Base-by-base conservation (phyloP, 2,329 filamentous ascomycete genomes). In the Hymenoscyphus fructigenus region DNA sequence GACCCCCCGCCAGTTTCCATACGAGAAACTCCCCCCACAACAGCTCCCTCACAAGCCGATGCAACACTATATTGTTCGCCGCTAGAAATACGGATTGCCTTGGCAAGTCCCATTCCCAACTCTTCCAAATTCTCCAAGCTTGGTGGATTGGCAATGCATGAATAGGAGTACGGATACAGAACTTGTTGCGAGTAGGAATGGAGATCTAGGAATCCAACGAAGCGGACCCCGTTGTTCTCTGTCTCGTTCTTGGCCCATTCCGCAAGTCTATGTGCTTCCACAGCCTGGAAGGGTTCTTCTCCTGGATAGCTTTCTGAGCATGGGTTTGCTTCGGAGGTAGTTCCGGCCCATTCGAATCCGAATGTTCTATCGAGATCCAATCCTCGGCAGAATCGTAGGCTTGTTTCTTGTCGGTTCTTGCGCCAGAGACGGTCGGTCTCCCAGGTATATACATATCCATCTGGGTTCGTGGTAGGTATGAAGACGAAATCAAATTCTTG, bases 161-260 rank as follows among this genome's bases (percentile, higher is more conserved):
- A 91, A 78, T 92, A 97, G 5, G 91, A 89, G 76, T 93, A 98
- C 0, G 95, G 95, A 75, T 95, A 97, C 9, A 98, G 83, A 26
- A 99, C 89, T 78, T 97, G 91, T 78, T 99, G 93, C 0, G 92
- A 96, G 77, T 98, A 99, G 1, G 92, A 94, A 78, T 99, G 95
- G 29, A 98, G 83, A 76, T 99, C 95, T 56, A 98, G 76, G 69
- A 96, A 89, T 2, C 90, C 92, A n/a, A 93, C 85, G 70, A 98
- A 92, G 17, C 89, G 83, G 60, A 89, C 87, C 63, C 90, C 88
- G 75, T 89, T 86, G 69, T 87, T 82, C 7, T 84, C 80, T 0
- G 89, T 92, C 76, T 96, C 85, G 73, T 92, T 94, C 72, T 83
- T 86, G 0, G 92, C 91, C 94, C 94, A 99, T 57, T 89, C 83